A percentile compares a stretch with the other conserved stretches of the same genome.
Conservation (phyloP, 768 basidiomycete species). For the Amanita subjunquillea region DNA sequence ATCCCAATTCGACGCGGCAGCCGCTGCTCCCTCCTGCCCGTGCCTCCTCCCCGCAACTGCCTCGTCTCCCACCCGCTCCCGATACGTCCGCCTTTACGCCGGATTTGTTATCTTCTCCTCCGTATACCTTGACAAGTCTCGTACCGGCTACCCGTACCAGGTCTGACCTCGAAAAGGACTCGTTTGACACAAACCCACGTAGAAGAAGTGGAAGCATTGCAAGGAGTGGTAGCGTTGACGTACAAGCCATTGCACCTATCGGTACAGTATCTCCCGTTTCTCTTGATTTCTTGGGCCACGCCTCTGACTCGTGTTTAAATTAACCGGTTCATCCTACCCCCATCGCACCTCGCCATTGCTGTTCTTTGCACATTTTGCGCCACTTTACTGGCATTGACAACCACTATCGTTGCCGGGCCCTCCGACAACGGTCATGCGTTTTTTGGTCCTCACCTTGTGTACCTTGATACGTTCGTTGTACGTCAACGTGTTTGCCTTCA, state of each 20-base stretch:
- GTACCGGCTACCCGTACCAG: constrained; percentile 58
- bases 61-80: constrained; percentile 10
- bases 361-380: not conserved
- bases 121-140: constrained; percentile 29
- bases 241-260: constrained; percentile 18
- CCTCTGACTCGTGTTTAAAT: constrained; percentile 6
- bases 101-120: constrained; percentile 13
- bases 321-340: not conserved
- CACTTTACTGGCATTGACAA: not conserved
- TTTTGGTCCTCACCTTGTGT: not conserved
- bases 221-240: constrained; percentile 20
- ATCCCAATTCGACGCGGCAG: constrained; percentile 48
- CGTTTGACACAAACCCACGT: not conserved
- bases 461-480: constrained; percentile 5
- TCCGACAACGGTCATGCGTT: constrained; percentile 3
- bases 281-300: constrained; percentile 2
- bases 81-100: constrained; percentile 4
- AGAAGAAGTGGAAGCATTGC: constrained; percentile 7
- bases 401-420: not conserved
- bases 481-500: constrained; percentile 6
- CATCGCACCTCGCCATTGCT: not conserved
- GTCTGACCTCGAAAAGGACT: constrained; percentile 47
- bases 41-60: constrained; percentile 38
- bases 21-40: constrained; percentile 30
- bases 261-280: constrained; percentile 17